Evolutionary conservation across 2,329 filamentous ascomycete species (phyloP), one percentile per base, ranked within the genome.

Genomic region (Penicillium sp.): DNA sequence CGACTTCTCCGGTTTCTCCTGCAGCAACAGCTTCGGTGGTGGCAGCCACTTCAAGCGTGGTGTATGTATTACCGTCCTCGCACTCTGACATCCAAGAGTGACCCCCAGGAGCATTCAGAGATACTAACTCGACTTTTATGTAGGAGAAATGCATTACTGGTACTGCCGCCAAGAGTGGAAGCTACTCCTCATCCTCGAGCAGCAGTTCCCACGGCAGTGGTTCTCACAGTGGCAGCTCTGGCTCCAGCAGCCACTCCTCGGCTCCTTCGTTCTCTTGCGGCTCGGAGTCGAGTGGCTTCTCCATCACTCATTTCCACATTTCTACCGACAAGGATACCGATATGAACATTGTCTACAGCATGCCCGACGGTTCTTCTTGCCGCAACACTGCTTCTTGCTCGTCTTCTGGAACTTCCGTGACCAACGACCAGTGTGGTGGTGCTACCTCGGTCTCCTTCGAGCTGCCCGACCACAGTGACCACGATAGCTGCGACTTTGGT

Each of bases 391-490:
- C 85, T 65, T 73, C 82, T 54, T 96, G 91, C 85, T 85, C 82
- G 64, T 80, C 83, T 57, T 80, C 83, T 15, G 91, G 91, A 70
- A 88, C 86, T 59, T 85, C 84, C 49, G 83, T 97, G 69, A 79
- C 86, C 78, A 97, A 97, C 85, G 86, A 82, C 62, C 92, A 97
- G 83, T 98, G 94, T 75, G 94, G 92, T 85, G 93, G 93, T 77
- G 93, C 94, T 65, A 91, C 84, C 74, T 88, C 86, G 59, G 92
- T 97, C 62, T 87, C 85, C 56, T 88, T 97, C 74, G 79, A 82
- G 64, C 77, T 85, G 59, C 86, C 88, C 72, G 79, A 85, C 63
- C 75, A 83, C 55, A 77, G 74, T 63, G 82, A 83, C 71, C 73
- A 80, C 60, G 82, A 86, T 74, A 77, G 82, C 69, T 95, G 91